Evolutionary conservation across 139 green algal genomes (phyloP).

Genomic region (Micractinium sp.): DNA sequence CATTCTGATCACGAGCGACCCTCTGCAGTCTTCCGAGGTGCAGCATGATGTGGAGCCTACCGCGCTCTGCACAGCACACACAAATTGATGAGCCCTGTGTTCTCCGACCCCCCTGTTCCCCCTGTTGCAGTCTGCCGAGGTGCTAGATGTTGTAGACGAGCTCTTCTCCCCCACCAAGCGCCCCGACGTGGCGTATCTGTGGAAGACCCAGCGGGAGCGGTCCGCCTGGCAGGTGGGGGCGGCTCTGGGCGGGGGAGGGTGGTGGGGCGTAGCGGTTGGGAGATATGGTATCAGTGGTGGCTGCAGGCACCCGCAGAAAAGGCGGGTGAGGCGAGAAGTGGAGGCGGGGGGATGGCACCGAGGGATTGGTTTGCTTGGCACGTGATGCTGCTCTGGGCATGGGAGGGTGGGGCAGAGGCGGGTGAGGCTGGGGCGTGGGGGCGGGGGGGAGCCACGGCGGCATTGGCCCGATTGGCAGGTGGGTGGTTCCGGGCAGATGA

Average conservation of each 20-base stretch:
- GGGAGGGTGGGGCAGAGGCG: background rate
- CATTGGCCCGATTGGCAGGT: no score
- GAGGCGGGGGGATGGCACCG: background rate
- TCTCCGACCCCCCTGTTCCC: background rate
- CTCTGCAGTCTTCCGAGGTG: background rate
- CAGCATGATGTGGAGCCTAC: background rate
- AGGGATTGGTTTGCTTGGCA: background rate
- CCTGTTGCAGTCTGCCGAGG: background rate
- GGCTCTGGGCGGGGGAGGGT: background rate
- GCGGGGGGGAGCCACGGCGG: no score
- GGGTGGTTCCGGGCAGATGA: no score
- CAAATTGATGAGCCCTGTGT: background rate
- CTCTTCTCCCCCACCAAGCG: slow-evolving; percentile 27
- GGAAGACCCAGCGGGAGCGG: slow-evolving; percentile 27
- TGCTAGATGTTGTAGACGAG: slow-evolving; percentile 34
- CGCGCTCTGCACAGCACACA: background rate
- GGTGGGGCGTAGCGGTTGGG: background rate
- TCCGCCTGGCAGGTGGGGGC: slow-evolving; percentile 17
- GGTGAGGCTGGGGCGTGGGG: no score
- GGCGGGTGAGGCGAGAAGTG: no score
- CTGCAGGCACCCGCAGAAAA: no score
- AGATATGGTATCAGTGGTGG: no score
- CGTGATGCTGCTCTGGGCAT: background rate
- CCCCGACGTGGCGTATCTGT: slow-evolving; percentile 1
- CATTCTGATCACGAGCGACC: no score